These are phyloP conservation scores for Inonotus hispidus DNA, from an alignment of 1,284 basidiomycete genomes.

Conservation along the genomic window DNA sequence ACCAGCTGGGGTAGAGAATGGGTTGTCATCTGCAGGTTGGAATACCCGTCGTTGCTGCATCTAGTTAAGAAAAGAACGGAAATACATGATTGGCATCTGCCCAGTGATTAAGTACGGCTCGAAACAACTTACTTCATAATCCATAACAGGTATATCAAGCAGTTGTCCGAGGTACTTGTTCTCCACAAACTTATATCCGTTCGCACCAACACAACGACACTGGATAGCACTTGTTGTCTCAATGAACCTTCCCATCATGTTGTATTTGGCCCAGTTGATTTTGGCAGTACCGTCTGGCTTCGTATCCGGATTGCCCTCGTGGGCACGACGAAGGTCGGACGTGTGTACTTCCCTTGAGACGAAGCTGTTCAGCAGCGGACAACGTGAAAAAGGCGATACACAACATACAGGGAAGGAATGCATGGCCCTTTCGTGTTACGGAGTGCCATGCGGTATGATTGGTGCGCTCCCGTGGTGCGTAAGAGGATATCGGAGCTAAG, in stretches of 20 bases:
- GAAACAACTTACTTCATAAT: constrained; percentile 42
- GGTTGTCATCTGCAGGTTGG: constrained; percentile 9
- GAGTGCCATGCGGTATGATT: constrained; percentile 73
- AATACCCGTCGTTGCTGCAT: constrained; percentile 14
- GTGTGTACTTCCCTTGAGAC: constrained; percentile 71
- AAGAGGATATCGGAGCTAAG: constrained; percentile 74
- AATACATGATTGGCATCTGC: not conserved
- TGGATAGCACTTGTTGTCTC: constrained; percentile 65
- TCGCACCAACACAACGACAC: constrained; percentile 54
- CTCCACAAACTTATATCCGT: constrained; percentile 53
- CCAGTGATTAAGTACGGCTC: not conserved
- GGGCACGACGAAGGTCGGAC: constrained; percentile 70
- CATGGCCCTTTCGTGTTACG: constrained; percentile 76
- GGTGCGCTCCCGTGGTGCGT: constrained; percentile 65
- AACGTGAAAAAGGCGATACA: constrained; percentile 7
- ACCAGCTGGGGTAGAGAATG: not conserved
- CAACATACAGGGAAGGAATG: constrained; percentile 70
- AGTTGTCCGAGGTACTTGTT: constrained; percentile 47
- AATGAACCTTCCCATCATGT: constrained; percentile 77
- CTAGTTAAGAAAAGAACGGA: not conserved
- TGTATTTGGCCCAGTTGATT: constrained; percentile 84
- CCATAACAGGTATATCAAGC: constrained; percentile 50
- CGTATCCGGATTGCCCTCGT: constrained; percentile 69
- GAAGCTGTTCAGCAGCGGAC: not conserved
- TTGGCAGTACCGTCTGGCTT: constrained; percentile 52